phyloP scores from a whole-genome alignment of 2,329 filamentous ascomycete species.

The Calonectria ilicicola region DNA sequence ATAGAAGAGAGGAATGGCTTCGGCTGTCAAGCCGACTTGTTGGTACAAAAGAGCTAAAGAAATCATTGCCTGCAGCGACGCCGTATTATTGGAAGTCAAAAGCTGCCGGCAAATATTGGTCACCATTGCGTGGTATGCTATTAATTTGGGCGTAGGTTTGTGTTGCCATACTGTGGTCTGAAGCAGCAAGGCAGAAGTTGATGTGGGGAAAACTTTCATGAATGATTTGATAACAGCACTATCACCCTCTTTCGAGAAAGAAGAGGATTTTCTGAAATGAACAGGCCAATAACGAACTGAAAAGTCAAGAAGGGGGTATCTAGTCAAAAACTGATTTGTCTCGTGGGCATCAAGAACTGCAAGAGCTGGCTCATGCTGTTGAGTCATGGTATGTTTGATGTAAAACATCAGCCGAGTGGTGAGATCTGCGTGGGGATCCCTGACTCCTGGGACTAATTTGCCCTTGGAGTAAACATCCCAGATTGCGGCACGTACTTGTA shows the following conservation, averaged over 20 bases:
- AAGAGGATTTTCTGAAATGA: background rate
- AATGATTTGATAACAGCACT: background rate
- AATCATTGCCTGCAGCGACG: background rate
- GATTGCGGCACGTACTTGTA: background rate
- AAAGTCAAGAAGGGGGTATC: background rate
- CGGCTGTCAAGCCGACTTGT: background rate
- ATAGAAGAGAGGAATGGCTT: background rate
- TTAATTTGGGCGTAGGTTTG: background rate
- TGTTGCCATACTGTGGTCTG: background rate
- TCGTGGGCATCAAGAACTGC: background rate
- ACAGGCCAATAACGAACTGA: background rate
- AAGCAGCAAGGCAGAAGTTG: background rate
- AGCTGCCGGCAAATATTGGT: background rate
- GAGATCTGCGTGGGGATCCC: background rate
- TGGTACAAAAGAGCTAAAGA: background rate
- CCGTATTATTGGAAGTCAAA: constrained; percentile 3
- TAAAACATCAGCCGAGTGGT: background rate
- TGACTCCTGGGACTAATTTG: background rate
- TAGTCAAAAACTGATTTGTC: background rate
- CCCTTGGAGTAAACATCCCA: background rate
- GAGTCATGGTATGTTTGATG: background rate
- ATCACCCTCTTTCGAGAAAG: background rate
- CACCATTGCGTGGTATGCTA: background rate
- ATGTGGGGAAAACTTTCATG: background rate
- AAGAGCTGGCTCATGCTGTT: background rate